phyloP scores from a whole-genome alignment of 768 basidiomycete species.

The Kwoniella sp. region DNA sequence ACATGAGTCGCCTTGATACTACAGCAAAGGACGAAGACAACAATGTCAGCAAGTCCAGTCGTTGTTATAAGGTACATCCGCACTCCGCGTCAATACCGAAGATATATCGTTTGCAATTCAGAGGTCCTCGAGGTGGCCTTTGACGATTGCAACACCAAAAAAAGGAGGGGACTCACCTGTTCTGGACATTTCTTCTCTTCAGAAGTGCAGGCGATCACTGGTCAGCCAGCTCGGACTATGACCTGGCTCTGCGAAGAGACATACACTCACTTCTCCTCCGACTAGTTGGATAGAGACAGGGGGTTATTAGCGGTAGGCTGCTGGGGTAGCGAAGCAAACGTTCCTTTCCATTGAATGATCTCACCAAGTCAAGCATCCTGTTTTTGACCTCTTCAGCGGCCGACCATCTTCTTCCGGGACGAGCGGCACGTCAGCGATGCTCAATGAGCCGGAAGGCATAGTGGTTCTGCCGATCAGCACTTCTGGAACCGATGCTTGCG shows the following conservation, averaged over 20 bases:
- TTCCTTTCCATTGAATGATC: background rate
- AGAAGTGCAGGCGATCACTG: background rate
- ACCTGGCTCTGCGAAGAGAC: too few relatives aligned
- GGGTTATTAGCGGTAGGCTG: background rate
- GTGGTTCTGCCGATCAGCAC: background rate
- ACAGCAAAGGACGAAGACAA: background rate
- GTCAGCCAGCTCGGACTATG: background rate
- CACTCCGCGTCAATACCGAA: too few relatives aligned
- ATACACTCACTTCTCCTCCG: background rate
- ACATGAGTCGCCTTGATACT: slow-evolving; percentile 2
- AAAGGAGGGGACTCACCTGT: background rate
- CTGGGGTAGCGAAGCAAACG: background rate
- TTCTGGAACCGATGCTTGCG: too few relatives aligned
- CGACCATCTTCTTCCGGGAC: slow-evolving; percentile 4
- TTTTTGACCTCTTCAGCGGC: slow-evolving; percentile 8
- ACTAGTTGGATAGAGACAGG: background rate
- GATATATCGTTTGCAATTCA: too few relatives aligned
- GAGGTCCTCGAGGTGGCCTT: too few relatives aligned
- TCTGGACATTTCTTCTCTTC: slow-evolving; percentile 5
- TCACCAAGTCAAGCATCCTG: slow-evolving; percentile 8
- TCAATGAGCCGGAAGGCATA: background rate
- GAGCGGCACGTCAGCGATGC: background rate
- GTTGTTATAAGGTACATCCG: too few relatives aligned
- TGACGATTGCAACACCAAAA: background rate
- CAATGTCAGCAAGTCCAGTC: background rate